Evolutionary conservation across 495 filamentous ascomycete species (phyloP), one percentile per base, ranked within the genome.

Genomic region (Penicillium flavigenum): DNA sequence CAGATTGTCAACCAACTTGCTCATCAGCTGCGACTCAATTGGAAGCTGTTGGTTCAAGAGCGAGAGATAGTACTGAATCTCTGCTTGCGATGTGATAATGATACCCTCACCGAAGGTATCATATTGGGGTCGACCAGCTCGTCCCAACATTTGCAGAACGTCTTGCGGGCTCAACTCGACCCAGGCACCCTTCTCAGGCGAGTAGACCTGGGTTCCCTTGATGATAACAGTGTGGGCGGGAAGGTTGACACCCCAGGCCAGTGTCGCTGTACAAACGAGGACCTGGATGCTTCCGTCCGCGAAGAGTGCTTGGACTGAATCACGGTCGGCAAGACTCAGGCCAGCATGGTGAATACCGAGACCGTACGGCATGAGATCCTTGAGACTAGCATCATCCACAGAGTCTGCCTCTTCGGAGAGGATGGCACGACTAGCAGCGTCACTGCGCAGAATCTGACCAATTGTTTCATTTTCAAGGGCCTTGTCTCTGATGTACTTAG

Each of bases 201-300:
- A 98, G 70, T 99, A 99, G 39, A 98, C 87, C 68, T 96, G 91
- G 0, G 94, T 99, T 39, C 94, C 94, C 72, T 98, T 98, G 77
- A 99, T 99, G 51, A 99, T 82, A 24, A 99, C 94, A 3, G 94
- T 96, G 12, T 95, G 93, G 9, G 94, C 94, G 1, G 94, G 94
- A 70, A 99, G 83, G 76, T 99, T 99, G 62, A 99, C 93, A 84
- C 94, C 94, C 94, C 94, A 99, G 10, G 94, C 94, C 43, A 99
- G 79, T 0, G 94, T 99, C 41, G 94, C 93, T 2, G 94, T 99
- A 77, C 91, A 97, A 5, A 98, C 92, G 41, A 99, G 85, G 5
- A 99, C 95, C 67, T 97, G 95, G 42, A 98, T 88, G 19, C 86
- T 83, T 49, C 92, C 92, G 63, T 91, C 90, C 24, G 87, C 83